A percentile compares a stretch with the other conserved stretches of the same genome.
These are phyloP conservation scores for Myriosclerotinia curreyana DNA, from an alignment of 2,329 filamentous ascomycete species.

Conservation along the genomic window DNA sequence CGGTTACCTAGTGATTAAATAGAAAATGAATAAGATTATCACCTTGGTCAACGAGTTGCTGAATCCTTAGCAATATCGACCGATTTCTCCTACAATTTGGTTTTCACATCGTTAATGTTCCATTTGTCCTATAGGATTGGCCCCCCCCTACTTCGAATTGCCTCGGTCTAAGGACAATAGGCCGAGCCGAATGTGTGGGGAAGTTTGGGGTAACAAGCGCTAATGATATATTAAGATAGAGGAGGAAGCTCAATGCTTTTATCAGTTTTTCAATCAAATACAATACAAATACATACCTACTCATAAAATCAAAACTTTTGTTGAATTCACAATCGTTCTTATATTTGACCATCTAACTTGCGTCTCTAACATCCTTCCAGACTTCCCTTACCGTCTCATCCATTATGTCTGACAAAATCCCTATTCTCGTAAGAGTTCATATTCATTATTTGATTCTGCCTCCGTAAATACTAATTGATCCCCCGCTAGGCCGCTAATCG, in stretches of 20 bases:
- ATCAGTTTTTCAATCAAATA: neutral
- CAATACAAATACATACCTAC: no score
- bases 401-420: conserved; percentile 48
- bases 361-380: neutral
- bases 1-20: conserved; percentile 11
- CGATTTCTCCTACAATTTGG: conserved; percentile 5
- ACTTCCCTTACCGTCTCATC: neutral
- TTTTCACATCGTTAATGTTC: neutral
- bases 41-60: neutral
- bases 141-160: conserved; percentile 15
- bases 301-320: neutral
- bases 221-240: neutral
- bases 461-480: conserved; percentile 25
- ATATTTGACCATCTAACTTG: neutral
- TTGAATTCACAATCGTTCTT: neutral
- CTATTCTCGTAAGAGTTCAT: conserved; percentile 44
- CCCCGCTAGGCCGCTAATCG: conserved; percentile 39
- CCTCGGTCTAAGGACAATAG: conserved; percentile 28
- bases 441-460: conserved; percentile 15
- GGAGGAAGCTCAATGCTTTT: neutral
- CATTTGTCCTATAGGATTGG: neutral
- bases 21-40: conserved; percentile 13
- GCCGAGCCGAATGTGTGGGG: conserved; percentile 27
- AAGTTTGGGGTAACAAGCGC: conserved; percentile 26
- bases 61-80: neutral